Evolutionary conservation across 257 asterid genomes (phyloP), one percentile per base, ranked within the genome.

Genomic region (Petrea volubilis): DNA sequence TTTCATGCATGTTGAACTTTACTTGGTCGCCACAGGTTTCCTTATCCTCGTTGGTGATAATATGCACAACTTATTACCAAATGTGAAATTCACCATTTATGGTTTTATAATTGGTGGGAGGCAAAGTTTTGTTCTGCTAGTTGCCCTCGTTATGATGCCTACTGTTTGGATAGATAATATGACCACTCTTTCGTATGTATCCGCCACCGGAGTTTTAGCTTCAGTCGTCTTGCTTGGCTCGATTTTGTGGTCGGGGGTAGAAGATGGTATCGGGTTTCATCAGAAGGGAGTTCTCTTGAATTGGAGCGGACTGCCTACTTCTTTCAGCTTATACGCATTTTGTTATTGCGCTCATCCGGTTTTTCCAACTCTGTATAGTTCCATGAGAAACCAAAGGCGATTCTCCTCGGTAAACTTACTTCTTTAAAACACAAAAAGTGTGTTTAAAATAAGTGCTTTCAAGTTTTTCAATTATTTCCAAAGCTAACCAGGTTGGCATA

Each of bases 331-430:
- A 24, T 88, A 84, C 10, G 74, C 87, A 12, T 86, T 88, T 20
- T 86, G 96, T 34, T 90, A 90, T 1, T 84, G 97, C 18, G 91
- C 87, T 28, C 97, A 88, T 76, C 91, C 97, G 0, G 86, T 90
- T 81, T 90, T 90, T 38, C 95, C 95, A 2, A 84, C 95, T 0
- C 20, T 88, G 33, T 86, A 88, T 71, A 84, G 84, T 52, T 90
- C 95, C 1, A 88, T 83, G 93, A 76, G 64, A 46, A 79, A 84
- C 28, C 84, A 21, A 27, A 75, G 23, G 25, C 83, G 78, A 17
- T 87, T 90, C 72, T 84, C 89, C 8, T 72, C 64, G 90, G 96
- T 89, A 85, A 28, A 27, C 53, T 7, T 5, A 34, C 3, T 33
- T 46, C 13, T 60, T 56, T 13, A 34, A 40, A 50, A 52, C 41